Evolutionary conservation across 345 rosid genomes (phyloP).

Genomic region (Chamaenerion angustifolium): DNA sequence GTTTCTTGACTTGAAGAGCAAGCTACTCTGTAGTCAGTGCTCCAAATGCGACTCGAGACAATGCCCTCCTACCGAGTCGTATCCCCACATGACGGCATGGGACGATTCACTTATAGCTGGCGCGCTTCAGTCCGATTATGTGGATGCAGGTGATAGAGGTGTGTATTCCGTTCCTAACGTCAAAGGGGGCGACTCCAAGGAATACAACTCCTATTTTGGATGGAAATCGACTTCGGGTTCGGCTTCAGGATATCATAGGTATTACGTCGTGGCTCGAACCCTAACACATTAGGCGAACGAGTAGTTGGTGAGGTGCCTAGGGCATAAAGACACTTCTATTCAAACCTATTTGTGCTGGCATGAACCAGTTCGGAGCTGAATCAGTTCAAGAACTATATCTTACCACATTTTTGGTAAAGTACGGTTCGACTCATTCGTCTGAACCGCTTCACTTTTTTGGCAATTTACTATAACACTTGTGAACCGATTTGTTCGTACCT

Average conservation of each 20-base stretch:
- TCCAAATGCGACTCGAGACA: slow-evolving; percentile 12
- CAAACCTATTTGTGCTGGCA: no score
- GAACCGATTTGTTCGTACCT: no score
- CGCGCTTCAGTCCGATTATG: slow-evolving; percentile 28
- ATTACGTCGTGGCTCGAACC: no score
- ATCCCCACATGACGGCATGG: slow-evolving; percentile 32
- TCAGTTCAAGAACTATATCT: no score
- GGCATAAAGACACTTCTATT: no score
- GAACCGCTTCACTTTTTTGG: no score
- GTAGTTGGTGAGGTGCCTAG: no score
- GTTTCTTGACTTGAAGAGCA: slow-evolving; percentile 10
- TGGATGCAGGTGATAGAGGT: slow-evolving; percentile 15
- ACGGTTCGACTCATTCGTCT: no score
- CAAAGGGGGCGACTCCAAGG: slow-evolving; percentile 19
- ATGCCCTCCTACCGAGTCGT: slow-evolving; percentile 31
- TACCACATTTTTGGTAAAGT: no score
- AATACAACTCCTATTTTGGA: slow-evolving; percentile 33
- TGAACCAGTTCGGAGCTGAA: no score
- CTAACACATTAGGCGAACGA: no score
- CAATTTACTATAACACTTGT: no score
- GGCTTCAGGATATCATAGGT: slow-evolving; percentile 37
- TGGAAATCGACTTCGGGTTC: slow-evolving; percentile 46
- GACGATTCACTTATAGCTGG: slow-evolving; percentile 23
- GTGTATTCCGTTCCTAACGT: slow-evolving; percentile 33
- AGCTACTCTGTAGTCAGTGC: slow-evolving; percentile 30